Base-by-base conservation (phyloP, 306 rosid species). In the Trichosanthes cucumerina region DNA sequence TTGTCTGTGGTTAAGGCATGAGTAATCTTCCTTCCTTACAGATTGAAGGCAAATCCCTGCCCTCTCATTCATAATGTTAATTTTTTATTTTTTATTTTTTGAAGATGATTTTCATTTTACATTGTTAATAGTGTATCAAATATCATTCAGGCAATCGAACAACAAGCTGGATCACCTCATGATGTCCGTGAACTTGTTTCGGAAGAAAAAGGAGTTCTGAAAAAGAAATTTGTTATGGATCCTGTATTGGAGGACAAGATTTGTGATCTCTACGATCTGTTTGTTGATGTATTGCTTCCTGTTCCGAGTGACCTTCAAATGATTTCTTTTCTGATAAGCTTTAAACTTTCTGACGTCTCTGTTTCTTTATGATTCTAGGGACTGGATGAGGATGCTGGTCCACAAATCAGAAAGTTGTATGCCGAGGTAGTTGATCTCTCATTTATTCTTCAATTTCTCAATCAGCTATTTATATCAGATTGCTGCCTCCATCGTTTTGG, bases 251-350 rank as follows among this genome's bases (percentile, higher is more conserved):
- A 96, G 89, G 99, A 96, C 81, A 96, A 88, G 88, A 92, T 96
- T 84, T 96, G 99, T 92, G 99, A 96, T 82, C 98, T 96, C 78
- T 96, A 96, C 78, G 98, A 96, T 85, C 92, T 92, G 85, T 96
- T 87, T 86, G 97, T 89, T 83, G 99, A 96, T 86, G 99, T 96
- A 91, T 63, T 72, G 65, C 46, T 74, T 74, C 78, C 50, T 52
- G 82, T 77, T 73, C 81, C 66, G 46, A 77, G 83, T 79, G 79
- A n/a, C 39, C 79, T 19, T 71, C 54, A 59, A 47, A 81, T 59
- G n/a, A 16, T 64, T 80, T 73, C 70, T 80, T 83, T 18, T 36
- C 46, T 58, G 9, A 15, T 74, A 79, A 73, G 64, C 83, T 80
- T 79, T 46, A 72, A 66, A 24, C 74, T 46, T 50, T 80, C 78